Evolutionary conservation across 768 basidiomycete genomes (phyloP).

Genomic region (Atractiella rhizophila): DNA sequence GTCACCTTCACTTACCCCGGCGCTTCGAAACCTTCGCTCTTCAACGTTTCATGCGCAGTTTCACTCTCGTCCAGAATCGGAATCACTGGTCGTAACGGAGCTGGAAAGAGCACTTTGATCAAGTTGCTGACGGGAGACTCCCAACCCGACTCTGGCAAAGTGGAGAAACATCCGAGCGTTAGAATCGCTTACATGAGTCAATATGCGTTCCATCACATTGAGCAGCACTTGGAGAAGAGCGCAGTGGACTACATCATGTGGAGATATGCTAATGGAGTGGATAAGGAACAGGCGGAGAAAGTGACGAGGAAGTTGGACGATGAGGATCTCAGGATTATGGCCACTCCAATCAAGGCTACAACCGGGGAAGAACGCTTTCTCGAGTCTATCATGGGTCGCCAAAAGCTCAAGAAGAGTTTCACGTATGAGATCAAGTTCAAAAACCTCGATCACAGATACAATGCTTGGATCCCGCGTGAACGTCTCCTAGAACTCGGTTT

Average conservation of each 20-base stretch:
- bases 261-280: slow-evolving; percentile 96
- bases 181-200: slow-evolving; percentile 94
- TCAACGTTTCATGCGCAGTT: slow-evolving; percentile 71
- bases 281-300: slow-evolving; percentile 81
- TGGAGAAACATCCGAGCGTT: slow-evolving; percentile 78
- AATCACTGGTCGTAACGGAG: slow-evolving; percentile 87
- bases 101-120: slow-evolving; percentile 86
- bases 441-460: slow-evolving; percentile 30
- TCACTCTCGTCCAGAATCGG: slow-evolving; percentile 96
- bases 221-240: slow-evolving; percentile 84
- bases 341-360: slow-evolving; percentile 69
- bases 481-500: slow-evolving; percentile 65
- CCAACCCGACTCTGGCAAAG: slow-evolving; percentile 63
- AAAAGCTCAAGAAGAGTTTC: slow-evolving; percentile 86
- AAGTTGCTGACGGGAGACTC: slow-evolving; percentile 87
- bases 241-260: slow-evolving; percentile 93
- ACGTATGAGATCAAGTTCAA: slow-evolving; percentile 48
- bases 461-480: slow-evolving; percentile 77
- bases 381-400: slow-evolving; percentile 47
- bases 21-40: slow-evolving; percentile 46
- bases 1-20: slow-evolving; percentile 93
- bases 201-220: slow-evolving; percentile 85
- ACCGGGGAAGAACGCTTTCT: slow-evolving; percentile 74
- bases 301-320: slow-evolving; percentile 67
- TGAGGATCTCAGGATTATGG: slow-evolving; percentile 52